Evolutionary conservation across 345 rosid genomes (phyloP).

Genomic region (Dovyalis caffra): DNA sequence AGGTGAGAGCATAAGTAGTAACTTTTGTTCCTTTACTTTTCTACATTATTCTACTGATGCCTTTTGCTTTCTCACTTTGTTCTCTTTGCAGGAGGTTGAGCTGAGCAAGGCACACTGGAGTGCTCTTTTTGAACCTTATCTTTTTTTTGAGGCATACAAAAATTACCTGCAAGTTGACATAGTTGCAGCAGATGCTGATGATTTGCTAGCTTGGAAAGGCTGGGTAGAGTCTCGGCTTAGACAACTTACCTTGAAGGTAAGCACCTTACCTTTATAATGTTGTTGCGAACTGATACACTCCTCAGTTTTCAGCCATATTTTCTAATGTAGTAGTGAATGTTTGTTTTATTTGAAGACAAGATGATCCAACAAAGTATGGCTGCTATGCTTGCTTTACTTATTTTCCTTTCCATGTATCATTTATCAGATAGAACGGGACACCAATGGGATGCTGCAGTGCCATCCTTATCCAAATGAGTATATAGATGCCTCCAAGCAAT

Average conservation of each 20-base stretch:
- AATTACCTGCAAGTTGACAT: conserved; percentile 73
- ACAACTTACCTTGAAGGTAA: conserved; percentile 66
- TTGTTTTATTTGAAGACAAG: background rate
- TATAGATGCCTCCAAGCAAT: conserved; percentile 48
- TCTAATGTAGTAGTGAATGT: background rate
- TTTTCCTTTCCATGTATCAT: conserved; percentile 11
- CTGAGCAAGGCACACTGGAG: conserved; percentile 61
- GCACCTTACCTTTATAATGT: conserved; percentile 8
- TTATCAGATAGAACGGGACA: conserved; percentile 71
- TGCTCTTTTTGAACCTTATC: conserved; percentile 59
- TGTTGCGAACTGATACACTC: background rate
- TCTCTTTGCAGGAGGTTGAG: conserved; percentile 51
- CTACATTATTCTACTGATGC: conserved; percentile 7
- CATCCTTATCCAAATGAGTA: conserved; percentile 72
- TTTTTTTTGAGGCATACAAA: conserved; percentile 68
- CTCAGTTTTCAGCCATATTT: conserved; percentile 7
- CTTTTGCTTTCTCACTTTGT: conserved; percentile 3
- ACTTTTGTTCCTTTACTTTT: background rate
- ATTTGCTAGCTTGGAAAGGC: conserved; percentile 69
- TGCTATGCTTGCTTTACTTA: conserved; percentile 4
- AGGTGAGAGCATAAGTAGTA: conserved; percentile 32
- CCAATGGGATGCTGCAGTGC: conserved; percentile 69
- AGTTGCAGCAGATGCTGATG: conserved; percentile 54
- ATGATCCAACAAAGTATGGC: background rate
- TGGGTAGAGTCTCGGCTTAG: conserved; percentile 84